Evolutionary conservation across 2,329 filamentous ascomycete genomes (phyloP).

Genomic region (Ramularia endophylla): DNA sequence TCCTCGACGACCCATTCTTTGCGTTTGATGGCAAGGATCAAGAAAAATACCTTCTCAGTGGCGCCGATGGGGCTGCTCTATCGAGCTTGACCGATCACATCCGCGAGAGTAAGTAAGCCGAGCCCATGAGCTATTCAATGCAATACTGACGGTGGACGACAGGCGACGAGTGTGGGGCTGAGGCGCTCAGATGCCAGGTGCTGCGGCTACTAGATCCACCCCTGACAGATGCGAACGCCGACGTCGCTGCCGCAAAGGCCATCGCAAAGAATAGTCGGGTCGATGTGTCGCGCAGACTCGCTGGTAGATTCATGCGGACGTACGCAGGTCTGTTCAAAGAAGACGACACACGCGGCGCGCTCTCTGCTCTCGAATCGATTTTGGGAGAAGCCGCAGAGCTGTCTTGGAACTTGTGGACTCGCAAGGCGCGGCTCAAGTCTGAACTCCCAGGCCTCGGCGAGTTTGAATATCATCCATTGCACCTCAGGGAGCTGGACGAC

Average conservation of each 20-base stretch:
- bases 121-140: no score
- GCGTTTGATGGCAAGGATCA: conserved; percentile 4
- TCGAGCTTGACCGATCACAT: neutral
- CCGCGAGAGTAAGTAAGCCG: neutral
- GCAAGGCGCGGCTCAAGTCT: conserved; percentile 5
- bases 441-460: no score
- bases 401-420: conserved; percentile 8
- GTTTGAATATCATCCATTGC: conserved; percentile 4
- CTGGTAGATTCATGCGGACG: neutral
- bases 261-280: conserved; percentile 3
- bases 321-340: neutral
- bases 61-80: neutral
- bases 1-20: conserved; percentile 10
- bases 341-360: neutral
- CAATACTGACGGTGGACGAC: neutral
- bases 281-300: neutral
- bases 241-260: neutral
- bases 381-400: conserved; percentile 5
- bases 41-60: neutral
- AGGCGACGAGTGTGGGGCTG: conserved; percentile 5
- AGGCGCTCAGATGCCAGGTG: conserved; percentile 7
- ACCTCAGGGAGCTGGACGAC: conserved; percentile 5
- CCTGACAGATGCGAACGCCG: neutral
- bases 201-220: conserved; percentile 9
- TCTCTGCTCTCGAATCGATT: neutral